Conservation (phyloP, 306 rosid species). For the Styphnolobium japonicum region DNA sequence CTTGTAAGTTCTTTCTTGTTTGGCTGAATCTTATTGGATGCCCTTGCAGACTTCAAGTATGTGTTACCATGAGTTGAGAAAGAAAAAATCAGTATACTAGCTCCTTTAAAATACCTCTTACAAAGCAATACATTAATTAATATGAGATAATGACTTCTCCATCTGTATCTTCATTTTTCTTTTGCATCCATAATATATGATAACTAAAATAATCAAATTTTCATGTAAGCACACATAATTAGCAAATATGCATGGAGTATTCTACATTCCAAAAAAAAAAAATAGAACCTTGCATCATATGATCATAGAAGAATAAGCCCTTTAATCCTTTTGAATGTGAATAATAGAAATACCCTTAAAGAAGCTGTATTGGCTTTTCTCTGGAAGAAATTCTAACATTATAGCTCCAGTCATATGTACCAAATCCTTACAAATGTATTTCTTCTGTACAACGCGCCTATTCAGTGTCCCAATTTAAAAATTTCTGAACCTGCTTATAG, state of each 20-base stretch:
- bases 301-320: background rate
- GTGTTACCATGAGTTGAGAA: background rate
- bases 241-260: background rate
- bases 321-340: background rate
- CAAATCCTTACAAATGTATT: background rate
- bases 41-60: background rate
- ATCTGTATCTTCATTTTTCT: conserved; percentile 14
- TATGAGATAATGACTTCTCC: background rate
- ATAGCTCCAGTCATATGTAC: background rate
- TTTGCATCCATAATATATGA: background rate
- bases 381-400: background rate
- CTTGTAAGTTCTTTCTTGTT: background rate
- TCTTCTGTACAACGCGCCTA: background rate
- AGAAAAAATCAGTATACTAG: background rate
- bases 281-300: background rate
- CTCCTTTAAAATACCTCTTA: background rate
- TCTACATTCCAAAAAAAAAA: background rate
- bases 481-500: background rate
- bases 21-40: background rate
- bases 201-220: background rate
- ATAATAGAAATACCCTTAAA: too few relatives aligned
- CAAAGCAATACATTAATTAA: background rate
- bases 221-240: background rate
- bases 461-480: background rate
- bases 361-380: background rate